These are phyloP conservation scores for Boletus coccyginus DNA, from an alignment of 768 basidiomycete genomes.

Conservation along the genomic window DNA sequence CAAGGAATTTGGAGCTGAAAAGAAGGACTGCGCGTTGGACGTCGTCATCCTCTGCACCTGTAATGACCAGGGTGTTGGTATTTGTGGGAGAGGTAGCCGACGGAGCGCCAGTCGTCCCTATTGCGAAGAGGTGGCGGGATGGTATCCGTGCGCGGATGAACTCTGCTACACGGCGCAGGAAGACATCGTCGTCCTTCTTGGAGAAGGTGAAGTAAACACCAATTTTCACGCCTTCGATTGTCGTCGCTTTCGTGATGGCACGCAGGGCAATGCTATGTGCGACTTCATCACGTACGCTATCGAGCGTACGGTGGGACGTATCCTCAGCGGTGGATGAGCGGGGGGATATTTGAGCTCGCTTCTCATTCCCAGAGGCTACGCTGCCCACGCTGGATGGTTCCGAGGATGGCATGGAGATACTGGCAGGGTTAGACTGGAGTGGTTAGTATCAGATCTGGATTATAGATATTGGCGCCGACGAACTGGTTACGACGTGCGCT, in stretches of 20 bases:
- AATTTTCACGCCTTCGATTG: slow-evolving; percentile 51
- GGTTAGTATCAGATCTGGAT: too few species aligned
- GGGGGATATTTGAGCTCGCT: neutral
- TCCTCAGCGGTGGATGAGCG: neutral
- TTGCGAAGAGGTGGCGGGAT: slow-evolving; percentile 49
- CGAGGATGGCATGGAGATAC: slow-evolving; percentile 21
- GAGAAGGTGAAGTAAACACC: slow-evolving; percentile 62
- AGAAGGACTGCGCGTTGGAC: slow-evolving; percentile 69
- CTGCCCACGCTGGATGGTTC: slow-evolving; percentile 25
- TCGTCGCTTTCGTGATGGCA: slow-evolving; percentile 47
- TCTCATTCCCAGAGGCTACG: neutral
- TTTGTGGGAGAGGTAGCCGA: slow-evolving; percentile 22
- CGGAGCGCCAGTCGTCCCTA: slow-evolving; percentile 48
- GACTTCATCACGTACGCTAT: slow-evolving; percentile 58
- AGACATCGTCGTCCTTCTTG: slow-evolving; percentile 52
- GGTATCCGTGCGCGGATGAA: slow-evolving; percentile 42
- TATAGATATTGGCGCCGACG: too few species aligned
- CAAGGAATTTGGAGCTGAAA: slow-evolving; percentile 66
- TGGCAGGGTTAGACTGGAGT: too few species aligned
- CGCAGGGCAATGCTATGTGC: slow-evolving; percentile 55
- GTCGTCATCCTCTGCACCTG: slow-evolving; percentile 51
- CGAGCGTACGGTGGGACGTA: slow-evolving; percentile 45
- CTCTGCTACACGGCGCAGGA: slow-evolving; percentile 54
- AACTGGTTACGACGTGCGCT: too few species aligned
- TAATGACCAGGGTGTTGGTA: slow-evolving; percentile 53